Evolutionary conservation across 106 monocot species (phyloP).

Genomic region (Gastrodia elata): DNA sequence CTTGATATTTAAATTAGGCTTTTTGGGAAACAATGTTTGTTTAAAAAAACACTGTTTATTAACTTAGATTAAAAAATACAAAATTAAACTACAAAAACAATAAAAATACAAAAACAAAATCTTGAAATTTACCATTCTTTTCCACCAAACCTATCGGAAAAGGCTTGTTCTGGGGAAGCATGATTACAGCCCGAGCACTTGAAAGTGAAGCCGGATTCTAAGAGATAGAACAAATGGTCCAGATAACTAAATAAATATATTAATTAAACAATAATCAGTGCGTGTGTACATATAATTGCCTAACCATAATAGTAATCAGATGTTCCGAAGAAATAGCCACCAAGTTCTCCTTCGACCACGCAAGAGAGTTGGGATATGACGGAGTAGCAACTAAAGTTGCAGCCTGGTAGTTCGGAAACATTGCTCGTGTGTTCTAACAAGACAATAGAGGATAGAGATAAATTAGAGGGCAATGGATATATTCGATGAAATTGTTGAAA

Average conservation of each 20-base stretch:
- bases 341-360: constrained; percentile 88
- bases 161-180: constrained; percentile 40
- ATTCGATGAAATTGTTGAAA: too few species aligned
- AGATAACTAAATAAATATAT: background rate
- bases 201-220: constrained; percentile 63
- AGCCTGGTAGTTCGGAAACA: constrained; percentile 35
- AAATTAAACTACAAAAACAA: background rate
- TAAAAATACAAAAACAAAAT: background rate
- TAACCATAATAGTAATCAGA: constrained; percentile 78
- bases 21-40: too few species aligned
- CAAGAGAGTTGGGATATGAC: constrained; percentile 63
- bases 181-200: constrained; percentile 61
- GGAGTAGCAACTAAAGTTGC: constrained; percentile 58
- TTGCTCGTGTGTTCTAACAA: constrained; percentile 10
- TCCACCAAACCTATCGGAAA: constrained; percentile 48
- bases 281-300: background rate
- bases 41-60: too few species aligned
- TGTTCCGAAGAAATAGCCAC: constrained; percentile 74
- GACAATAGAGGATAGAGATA: background rate
- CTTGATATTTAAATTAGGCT: too few species aligned
- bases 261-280: background rate
- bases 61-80: too few species aligned
- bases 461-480: too few species aligned
- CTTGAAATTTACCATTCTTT: constrained; percentile 42
- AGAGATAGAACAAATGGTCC: background rate